phyloP scores from a whole-genome alignment of 345 rosid species.

The Melaleuca quinquenervia region DNA sequence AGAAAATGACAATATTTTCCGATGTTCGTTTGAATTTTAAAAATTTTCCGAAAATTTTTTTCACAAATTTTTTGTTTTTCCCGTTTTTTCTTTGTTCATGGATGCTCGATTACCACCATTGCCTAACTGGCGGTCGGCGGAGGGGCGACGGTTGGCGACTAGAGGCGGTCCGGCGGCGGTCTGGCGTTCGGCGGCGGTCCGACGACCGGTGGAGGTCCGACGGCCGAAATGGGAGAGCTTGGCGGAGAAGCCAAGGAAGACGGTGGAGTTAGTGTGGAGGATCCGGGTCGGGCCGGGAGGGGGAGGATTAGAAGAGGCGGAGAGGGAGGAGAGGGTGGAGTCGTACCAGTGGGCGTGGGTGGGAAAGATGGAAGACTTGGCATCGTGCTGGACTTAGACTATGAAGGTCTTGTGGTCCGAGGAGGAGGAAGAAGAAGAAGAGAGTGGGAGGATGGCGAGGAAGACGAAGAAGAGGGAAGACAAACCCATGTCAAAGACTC shows the following conservation, averaged over 20 bases:
- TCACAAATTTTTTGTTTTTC: no score
- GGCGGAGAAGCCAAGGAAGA: conserved; percentile 92
- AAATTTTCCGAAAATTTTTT: no score
- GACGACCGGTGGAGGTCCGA: no score
- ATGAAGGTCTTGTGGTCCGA: conserved; percentile 34
- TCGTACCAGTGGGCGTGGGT: conserved; percentile 86
- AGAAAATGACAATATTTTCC: no score
- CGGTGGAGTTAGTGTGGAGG: conserved; percentile 78
- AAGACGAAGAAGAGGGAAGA: neutral
- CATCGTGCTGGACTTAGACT: conserved; percentile 35
- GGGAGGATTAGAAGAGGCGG: conserved; percentile 2
- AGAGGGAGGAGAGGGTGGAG: conserved; percentile 31
- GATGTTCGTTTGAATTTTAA: no score
- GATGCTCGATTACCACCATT: no score
- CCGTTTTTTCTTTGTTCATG: no score
- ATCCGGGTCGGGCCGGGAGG: conserved; percentile 18
- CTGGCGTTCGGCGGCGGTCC: no score
- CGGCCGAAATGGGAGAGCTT: conserved; percentile 39
- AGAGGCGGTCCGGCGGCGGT: no score
- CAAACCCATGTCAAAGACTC: neutral
- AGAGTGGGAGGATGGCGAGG: neutral
- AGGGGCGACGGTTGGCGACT: no score
- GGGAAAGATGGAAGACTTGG: conserved; percentile 79
- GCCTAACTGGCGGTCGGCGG: no score
- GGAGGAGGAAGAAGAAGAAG: neutral